Conservation (phyloP, 345 rosid species). For the Euclidium syriacum region DNA sequence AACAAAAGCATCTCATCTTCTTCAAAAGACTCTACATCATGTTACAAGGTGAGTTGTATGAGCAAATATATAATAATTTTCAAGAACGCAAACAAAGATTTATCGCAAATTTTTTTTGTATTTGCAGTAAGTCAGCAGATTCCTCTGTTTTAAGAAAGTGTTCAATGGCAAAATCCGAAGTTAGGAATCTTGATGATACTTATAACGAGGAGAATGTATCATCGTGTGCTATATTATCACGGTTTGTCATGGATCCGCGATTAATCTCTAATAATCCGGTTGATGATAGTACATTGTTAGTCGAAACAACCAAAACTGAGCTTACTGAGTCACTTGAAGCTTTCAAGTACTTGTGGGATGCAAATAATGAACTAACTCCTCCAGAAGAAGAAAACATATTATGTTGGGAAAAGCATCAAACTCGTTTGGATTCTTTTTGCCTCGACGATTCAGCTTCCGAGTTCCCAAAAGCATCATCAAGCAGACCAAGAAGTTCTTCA, state of each 20-base stretch:
- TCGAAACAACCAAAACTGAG: slow-evolving; percentile 24
- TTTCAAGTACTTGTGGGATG: slow-evolving; percentile 60
- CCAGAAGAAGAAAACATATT: slow-evolving; percentile 64
- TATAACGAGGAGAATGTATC: slow-evolving; percentile 37
- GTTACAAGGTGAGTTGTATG: slow-evolving; percentile 45
- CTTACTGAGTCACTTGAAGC: slow-evolving; percentile 22
- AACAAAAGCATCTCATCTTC: slow-evolving; percentile 59
- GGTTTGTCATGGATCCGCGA: slow-evolving; percentile 61
- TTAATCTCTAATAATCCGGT: slow-evolving; percentile 22
- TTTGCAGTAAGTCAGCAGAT: slow-evolving; percentile 39
- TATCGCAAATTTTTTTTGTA: not conserved
- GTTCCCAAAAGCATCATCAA: slow-evolving; percentile 26
- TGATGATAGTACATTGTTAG: slow-evolving; percentile 25
- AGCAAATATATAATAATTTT: not conserved
- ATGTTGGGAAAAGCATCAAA: slow-evolving; percentile 57
- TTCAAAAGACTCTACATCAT: slow-evolving; percentile 51
- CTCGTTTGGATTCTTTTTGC: slow-evolving; percentile 46
- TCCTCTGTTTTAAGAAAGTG: slow-evolving; percentile 35
- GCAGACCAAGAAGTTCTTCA: slow-evolving; percentile 43
- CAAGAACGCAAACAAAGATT: not conserved
- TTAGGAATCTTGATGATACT: slow-evolving; percentile 16
- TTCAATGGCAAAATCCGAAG: slow-evolving; percentile 33
- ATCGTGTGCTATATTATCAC: slow-evolving; percentile 39
- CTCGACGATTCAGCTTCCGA: slow-evolving; percentile 38
- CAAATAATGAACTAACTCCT: slow-evolving; percentile 33